A percentile compares a stretch with the other conserved stretches of the same genome.
Conservation (phyloP, 768 basidiomycete genomes). For the Cystofilobasidium macerans region DNA sequence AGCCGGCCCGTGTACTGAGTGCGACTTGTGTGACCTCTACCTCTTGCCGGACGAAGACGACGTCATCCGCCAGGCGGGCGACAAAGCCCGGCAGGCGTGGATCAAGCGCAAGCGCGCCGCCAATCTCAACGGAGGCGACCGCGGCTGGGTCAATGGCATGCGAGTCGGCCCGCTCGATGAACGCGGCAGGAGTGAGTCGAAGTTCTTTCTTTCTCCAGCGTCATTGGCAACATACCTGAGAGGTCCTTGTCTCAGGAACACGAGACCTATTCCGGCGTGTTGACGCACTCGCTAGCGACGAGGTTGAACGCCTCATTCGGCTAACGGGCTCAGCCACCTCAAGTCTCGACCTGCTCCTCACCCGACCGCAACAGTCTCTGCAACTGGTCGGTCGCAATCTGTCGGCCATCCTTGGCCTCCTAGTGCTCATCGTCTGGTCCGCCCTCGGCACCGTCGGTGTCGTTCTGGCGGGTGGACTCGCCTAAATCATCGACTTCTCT, state of each 20-base stretch:
- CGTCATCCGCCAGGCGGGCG: background rate
- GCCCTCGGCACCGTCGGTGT: background rate
- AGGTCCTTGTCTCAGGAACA: background rate
- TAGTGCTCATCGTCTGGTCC: background rate
- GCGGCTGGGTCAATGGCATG: background rate
- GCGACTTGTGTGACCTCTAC: conserved; percentile 24
- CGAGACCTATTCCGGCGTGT: background rate
- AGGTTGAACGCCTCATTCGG: background rate
- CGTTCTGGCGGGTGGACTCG: background rate
- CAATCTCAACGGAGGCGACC: background rate
- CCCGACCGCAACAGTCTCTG: too few species aligned
- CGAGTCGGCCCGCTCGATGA: background rate
- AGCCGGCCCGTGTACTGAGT: conserved; percentile 21
- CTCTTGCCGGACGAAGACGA: conserved; percentile 18
- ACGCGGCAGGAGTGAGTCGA: background rate
- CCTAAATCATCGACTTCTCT: too few species aligned
- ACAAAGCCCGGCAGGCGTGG: background rate
- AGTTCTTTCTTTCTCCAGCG: background rate
- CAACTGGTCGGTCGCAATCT: background rate
- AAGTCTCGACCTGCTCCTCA: background rate
- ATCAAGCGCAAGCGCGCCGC: background rate
- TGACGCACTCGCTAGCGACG: background rate
- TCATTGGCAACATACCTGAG: too few species aligned
- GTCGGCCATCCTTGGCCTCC: background rate
- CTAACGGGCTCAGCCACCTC: background rate